Evolutionary conservation across 345 rosid species (phyloP), one percentile per base, ranked within the genome.

Genomic region (Psidium guajava): DNA sequence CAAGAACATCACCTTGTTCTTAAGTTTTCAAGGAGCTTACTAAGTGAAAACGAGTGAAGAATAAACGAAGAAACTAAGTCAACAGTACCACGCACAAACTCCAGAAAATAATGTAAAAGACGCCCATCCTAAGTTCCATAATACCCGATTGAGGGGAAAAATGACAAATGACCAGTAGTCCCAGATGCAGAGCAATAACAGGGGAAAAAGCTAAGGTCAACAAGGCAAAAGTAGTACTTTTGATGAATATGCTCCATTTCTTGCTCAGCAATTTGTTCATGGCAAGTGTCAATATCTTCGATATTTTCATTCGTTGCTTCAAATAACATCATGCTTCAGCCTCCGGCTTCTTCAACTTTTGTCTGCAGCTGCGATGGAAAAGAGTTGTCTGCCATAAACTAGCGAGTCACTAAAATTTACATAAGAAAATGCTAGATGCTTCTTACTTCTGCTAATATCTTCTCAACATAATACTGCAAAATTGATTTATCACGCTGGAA

Each of bases 171-270:
- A 61, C 40, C 74, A 61, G 27, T 61, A 0, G 27, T n/a, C 28
- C 74, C 28, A 61, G 74, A 28, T 14, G 42, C 74, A 28, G 18
- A 14, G 40, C 14, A 15, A 61, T 28, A 61, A 27, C 36, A 61
- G 74, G 22, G 42, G 40, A 61, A 61, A 21, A 14, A 61, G 74
- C 14, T 36, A 49, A 58, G 52, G 80, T 28, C 28, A 81, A 86
- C 47, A 82, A 82, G 50, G 61, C 84, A 80, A 74, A 80, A 32
- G 32, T 85, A 58, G 57, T 96, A 98, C 99, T 98, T 96, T 54
- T 98, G 99, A 91, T 98, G 99, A 88, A 96, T 98, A 91, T 98
- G 99, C n/a, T 98, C 99, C 82, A 98, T 91, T 10, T 99, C 99
- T 91, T 98, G 99, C 90, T 98, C 99, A 51, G 99, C 98, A 75